These are phyloP conservation scores for Zygotorulaspora sp. DNA, from an alignment of 805 yeast genomes.

Conservation along the genomic window DNA sequence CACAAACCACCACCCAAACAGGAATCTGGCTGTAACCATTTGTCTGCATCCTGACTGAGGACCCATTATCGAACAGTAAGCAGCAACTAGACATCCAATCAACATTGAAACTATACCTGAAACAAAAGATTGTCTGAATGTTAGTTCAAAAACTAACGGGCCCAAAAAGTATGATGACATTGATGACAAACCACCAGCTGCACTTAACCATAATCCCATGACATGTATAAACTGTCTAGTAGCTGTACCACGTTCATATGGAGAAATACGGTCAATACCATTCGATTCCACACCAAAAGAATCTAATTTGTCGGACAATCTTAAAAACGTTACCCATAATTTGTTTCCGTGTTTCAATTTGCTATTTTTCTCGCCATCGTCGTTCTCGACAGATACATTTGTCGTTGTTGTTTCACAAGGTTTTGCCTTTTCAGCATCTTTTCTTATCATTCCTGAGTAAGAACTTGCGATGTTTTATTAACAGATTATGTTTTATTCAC, in stretches of 20 bases:
- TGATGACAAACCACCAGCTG: slow-evolving; percentile 83
- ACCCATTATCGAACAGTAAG: slow-evolving; percentile 81
- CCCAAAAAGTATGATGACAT: slow-evolving; percentile 81
- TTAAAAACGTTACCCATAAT: slow-evolving; percentile 1
- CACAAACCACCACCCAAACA: slow-evolving; percentile 85
- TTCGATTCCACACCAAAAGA: slow-evolving; percentile 64
- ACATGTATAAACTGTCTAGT: slow-evolving; percentile 43
- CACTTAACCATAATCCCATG: slow-evolving; percentile 76
- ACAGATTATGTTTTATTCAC: too few relatives aligned
- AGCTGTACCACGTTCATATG: slow-evolving; percentile 55
- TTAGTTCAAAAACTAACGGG: slow-evolving; percentile 63
- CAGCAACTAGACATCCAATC: slow-evolving; percentile 73
- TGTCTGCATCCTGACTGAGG: slow-evolving; percentile 88
- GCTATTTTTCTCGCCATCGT: slow-evolving; percentile 3
- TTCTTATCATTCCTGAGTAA: slow-evolving; percentile 1
- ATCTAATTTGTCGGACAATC: slow-evolving; percentile 47
- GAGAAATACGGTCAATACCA: slow-evolving; percentile 72
- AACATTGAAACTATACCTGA: slow-evolving; percentile 60
- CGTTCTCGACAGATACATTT: slow-evolving; percentile 5
- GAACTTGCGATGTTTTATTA: too few relatives aligned
- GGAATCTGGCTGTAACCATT: slow-evolving; percentile 74
- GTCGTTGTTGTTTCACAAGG: slow-evolving; percentile 2
- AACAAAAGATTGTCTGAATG: slow-evolving; percentile 58
- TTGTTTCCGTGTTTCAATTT: neutral
- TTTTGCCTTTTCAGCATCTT: slow-evolving; percentile 4